Conservation (phyloP, 768 basidiomycete genomes). For the Xerocomellus chrysenteron region DNA sequence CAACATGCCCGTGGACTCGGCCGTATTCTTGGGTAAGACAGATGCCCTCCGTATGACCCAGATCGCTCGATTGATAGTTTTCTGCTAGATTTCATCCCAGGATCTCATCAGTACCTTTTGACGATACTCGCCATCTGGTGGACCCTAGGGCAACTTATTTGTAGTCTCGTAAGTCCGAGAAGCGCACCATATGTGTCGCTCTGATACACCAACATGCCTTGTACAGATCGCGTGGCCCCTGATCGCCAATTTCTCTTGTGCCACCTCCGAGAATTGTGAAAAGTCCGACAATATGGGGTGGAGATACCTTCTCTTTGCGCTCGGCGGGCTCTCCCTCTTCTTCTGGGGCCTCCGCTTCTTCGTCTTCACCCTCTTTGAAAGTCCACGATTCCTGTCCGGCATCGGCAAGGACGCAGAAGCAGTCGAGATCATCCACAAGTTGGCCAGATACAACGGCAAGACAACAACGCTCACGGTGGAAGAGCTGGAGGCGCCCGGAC, state of each 20-base stretch:
- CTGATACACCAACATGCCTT: background rate
- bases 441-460: constrained; percentile 52
- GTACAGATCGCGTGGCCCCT: constrained; percentile 59
- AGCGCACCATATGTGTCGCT: background rate
- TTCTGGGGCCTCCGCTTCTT: constrained; percentile 55
- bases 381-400: constrained; percentile 57
- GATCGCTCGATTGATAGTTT: constrained; percentile 1
- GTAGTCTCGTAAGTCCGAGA: constrained; percentile 38
- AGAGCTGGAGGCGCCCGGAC: constrained; percentile 39
- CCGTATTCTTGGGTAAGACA: constrained; percentile 47
- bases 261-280: constrained; percentile 34
- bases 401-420: constrained; percentile 53
- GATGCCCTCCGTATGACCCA: background rate
- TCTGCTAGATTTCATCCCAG: constrained; percentile 48
- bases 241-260: constrained; percentile 54
- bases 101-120: constrained; percentile 56
- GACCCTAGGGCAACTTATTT: constrained; percentile 55
- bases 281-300: constrained; percentile 59
- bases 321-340: constrained; percentile 52
- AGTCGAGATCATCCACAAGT: constrained; percentile 43
- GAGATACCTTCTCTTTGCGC: constrained; percentile 56
- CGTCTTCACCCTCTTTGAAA: constrained; percentile 52
- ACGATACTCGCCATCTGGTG: constrained; percentile 61
- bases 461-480: constrained; percentile 43
- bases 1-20: constrained; percentile 56